Evolutionary conservation across 768 basidiomycete genomes (phyloP), one percentile per base, ranked within the genome.

Genomic region (Pisolithus sp.): DNA sequence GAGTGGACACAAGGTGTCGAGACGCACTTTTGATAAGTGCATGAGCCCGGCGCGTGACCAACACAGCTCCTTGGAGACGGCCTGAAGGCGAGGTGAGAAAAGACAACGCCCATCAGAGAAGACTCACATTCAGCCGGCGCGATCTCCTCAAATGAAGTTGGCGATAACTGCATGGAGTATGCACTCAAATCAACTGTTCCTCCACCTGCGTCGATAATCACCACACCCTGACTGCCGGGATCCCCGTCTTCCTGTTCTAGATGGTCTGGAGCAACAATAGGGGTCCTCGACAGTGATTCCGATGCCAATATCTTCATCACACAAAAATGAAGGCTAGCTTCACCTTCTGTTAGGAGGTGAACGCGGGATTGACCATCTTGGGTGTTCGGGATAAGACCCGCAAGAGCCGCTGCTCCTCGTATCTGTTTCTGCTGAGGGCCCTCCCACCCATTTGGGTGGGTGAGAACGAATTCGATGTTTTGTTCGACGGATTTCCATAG

Each of bases 381-480:
- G 0, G 62, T 70, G 47, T 75, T 64, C 0, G 73, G 64, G 10
- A 85, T 67, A 20, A 85, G 69, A 7, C 79, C 78, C 0, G 80
- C 82, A 18, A 61, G 51, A 1, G 76, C 65, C 0, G 80, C 79
- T 1, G 82, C 83, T 21, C 63, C 62, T 4, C 83, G 75, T 68
- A 85, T 80, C 57, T 75, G 69, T 21, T 66, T 67, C 54, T 85
- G 83, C 57, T 85, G 83, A 1, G 61, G 64, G 1, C 80, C 79
- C 54, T 78, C 82, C 83, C 83, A 85, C 0, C 80, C 82, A 55
- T 84, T 83, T 5, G 83, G 83, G 56, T 83, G 82, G 1, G 75
- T 74, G 15, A 85, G 71, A 5, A 85, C 71, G 52, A 76, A 79
- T 30, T 80, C 73, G 26, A 78, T 72, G 7, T 55, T 64, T 15